phyloP scores from a whole-genome alignment of 2,329 filamentous ascomycete species.

The Neopestalotiopsis clavispora region DNA sequence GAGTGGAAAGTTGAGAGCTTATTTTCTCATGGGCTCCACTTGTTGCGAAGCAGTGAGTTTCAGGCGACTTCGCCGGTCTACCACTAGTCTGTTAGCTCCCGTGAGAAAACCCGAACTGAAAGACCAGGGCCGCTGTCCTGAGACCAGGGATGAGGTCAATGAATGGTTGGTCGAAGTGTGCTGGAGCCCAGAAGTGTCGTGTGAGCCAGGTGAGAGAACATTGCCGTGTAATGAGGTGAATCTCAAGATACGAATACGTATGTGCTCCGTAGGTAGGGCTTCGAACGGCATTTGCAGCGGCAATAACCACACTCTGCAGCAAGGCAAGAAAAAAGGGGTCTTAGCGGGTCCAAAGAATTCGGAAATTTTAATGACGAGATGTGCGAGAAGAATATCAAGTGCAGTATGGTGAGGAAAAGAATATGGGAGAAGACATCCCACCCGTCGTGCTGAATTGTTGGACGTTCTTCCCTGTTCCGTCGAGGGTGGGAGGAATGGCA shows the following conservation, averaged over 20 bases:
- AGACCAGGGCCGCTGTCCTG: not conserved
- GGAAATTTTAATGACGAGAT: too few species aligned
- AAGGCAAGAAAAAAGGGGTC: too few species aligned
- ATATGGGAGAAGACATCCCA: not conserved
- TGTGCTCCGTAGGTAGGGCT: too few species aligned
- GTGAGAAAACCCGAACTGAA: conserved; percentile 9
- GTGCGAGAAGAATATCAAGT: too few species aligned
- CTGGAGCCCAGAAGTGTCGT: not conserved
- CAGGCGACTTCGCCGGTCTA: conserved; percentile 2
- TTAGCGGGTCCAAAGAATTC: too few species aligned
- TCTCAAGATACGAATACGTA: too few species aligned
- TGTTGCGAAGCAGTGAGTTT: conserved; percentile 5
- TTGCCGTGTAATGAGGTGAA: too few species aligned
- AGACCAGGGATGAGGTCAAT: not conserved
- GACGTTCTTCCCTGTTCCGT: not conserved
- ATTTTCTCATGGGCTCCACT: conserved; percentile 2
- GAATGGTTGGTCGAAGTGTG: not conserved
- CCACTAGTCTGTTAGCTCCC: not conserved
- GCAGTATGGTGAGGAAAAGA: too few species aligned
- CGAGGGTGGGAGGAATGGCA: not conserved
- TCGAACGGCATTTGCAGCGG: too few species aligned
- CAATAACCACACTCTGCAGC: too few species aligned
- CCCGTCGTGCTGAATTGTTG: not conserved
- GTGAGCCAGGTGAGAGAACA: too few species aligned
- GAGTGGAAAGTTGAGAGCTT: not conserved